Evolutionary conservation across 352 stramenopile genomes (phyloP), one percentile per base, ranked within the genome.

Genomic region (Globisporangium middletonii): DNA sequence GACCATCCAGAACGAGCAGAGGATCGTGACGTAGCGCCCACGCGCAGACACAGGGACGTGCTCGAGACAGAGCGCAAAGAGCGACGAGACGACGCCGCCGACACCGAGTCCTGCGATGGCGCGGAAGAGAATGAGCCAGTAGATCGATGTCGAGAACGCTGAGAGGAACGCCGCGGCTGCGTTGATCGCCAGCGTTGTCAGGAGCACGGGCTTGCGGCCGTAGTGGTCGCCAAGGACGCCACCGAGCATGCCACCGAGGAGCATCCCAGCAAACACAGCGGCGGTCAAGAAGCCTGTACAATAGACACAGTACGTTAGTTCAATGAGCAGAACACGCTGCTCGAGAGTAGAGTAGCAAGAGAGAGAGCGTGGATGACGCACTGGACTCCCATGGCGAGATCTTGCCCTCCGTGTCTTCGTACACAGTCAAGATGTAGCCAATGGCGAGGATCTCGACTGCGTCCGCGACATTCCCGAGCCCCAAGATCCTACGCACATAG

Each of bases 1-100:
- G 13, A 97, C 64, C 85, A 96, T 96, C 89, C 89, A 97, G 68
- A 96, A 97, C 5, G 77, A 91, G 57, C 88, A 95, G 48, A 97
- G 71, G 55, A 93, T 79, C 15, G 85, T 96, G 16, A 97, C 67
- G 55, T 89, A 94, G 28, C 81, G 73, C 13, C 86, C 88, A 28
- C 87, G 76, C 15, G 73, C 69, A 2, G 69, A 71, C 16, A 84
- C 70, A 0, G 88, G 85, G 0, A 95, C 81, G 47, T 96, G 79
- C 59, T 97, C 89, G 35, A 94, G 71, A 55, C 82, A 93, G 38
- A 97, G 67, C 13, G 88, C 81, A 54, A 96, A 96, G 1, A 95
- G 68, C 8, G 77, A 77, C 2, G 89, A 89, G 15, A 96, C 87
- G 16, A 94, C 90, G 19, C 87, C 88, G 43, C 89, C 89, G 4